These are phyloP conservation scores for Chaetoscypha palmicola DNA, from an alignment of 2,329 filamentous ascomycete genomes.

Conservation along the genomic window DNA sequence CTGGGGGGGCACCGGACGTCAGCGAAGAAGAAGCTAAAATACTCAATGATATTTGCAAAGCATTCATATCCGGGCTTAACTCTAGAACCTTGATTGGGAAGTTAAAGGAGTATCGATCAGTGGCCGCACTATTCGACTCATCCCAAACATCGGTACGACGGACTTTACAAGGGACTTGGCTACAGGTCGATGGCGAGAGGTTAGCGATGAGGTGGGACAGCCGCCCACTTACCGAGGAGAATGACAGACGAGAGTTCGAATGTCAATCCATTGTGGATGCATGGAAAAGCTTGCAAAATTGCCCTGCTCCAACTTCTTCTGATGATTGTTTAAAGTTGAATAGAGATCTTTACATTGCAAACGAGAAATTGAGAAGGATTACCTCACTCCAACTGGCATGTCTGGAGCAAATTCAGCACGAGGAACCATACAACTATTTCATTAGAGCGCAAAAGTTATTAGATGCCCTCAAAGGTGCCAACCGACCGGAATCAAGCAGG, in stretches of 20 bases:
- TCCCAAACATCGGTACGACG: conserved; percentile 28
- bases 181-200: conserved; percentile 50
- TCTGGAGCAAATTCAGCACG: conserved; percentile 47
- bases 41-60: conserved; percentile 45
- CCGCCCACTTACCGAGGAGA: conserved; percentile 31
- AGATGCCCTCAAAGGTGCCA: conserved; percentile 29
- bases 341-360: conserved; percentile 43
- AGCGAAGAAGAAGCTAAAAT: conserved; percentile 38
- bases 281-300: conserved; percentile 38
- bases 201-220: conserved; percentile 42
- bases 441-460: conserved; percentile 38
- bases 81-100: conserved; percentile 40
- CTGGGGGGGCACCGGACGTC: conserved; percentile 17
- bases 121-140: conserved; percentile 33
- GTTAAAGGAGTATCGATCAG: conserved; percentile 41
- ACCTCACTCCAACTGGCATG: conserved; percentile 46
- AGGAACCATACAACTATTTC: conserved; percentile 45
- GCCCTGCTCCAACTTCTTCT: conserved; percentile 29
- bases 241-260: conserved; percentile 33
- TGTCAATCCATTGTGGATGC: conserved; percentile 33
- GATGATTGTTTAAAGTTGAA: conserved; percentile 44
- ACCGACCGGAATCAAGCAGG: conserved; percentile 14
- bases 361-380: conserved; percentile 45
- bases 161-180: conserved; percentile 47
- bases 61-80: conserved; percentile 48